phyloP scores from a whole-genome alignment of 164 flowering plant species.

The Vitis amurensis region DNA sequence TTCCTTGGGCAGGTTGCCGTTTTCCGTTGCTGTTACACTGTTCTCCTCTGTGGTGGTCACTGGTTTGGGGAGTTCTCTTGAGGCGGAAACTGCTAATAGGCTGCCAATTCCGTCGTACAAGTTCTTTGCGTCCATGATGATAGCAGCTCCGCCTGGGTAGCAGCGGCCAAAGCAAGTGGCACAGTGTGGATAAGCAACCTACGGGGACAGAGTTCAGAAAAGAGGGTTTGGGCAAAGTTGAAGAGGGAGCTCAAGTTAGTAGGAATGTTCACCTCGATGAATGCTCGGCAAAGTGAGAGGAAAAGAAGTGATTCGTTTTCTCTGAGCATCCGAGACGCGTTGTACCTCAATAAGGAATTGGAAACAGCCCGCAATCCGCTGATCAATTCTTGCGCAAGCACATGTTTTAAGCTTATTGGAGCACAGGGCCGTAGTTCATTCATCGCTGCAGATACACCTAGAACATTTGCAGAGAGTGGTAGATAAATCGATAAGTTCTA shows the following conservation, averaged over 20 bases:
- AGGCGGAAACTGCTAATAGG: conserved; percentile 51
- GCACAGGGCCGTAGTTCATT: conserved; percentile 99
- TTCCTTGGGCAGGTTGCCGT: conserved; percentile 31
- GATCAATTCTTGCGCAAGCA: conserved; percentile 78
- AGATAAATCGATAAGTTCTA: no score
- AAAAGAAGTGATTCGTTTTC: conserved; percentile 77
- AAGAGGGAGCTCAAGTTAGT: not conserved
- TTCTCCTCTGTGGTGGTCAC: conserved; percentile 27
- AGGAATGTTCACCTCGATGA: conserved; percentile 59
- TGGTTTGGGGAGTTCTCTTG: conserved; percentile 50
- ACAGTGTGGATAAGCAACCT: conserved; percentile 88
- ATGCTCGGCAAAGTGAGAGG: conserved; percentile 88
- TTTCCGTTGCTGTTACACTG: conserved; percentile 38
- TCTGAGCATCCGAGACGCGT: conserved; percentile 77
- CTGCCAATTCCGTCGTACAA: conserved; percentile 66
- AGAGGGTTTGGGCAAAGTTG: not conserved
- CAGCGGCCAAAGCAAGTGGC: conserved; percentile 92
- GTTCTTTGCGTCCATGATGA: conserved; percentile 66
- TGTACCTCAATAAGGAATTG: conserved; percentile 73
- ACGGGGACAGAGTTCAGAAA: conserved; percentile 4
- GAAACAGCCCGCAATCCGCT: conserved; percentile 85
- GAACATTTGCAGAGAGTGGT: conserved; percentile 12
- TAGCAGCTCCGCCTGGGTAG: conserved; percentile 74
- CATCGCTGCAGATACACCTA: conserved; percentile 94
- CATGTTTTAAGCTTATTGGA: conserved; percentile 75